phyloP scores from a whole-genome alignment of 73 alveolate species.

The Symbiodinium natans region DNA sequence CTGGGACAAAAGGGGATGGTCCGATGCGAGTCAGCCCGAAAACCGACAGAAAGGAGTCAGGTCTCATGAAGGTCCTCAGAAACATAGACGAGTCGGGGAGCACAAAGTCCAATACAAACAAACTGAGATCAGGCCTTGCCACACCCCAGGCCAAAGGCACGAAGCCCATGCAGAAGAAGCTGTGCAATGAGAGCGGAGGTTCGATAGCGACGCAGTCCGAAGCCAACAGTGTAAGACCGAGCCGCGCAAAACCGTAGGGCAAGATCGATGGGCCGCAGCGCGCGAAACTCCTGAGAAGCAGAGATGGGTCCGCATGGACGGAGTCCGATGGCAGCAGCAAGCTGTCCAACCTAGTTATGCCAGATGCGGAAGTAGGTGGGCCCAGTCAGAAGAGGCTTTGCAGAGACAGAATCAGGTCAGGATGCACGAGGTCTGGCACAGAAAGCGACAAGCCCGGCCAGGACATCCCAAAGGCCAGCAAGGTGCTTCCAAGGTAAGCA shows the following conservation, averaged over 20 bases:
- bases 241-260: constrained; percentile 37
- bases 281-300: not conserved
- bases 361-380: not conserved
- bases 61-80: not conserved
- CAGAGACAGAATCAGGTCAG: not conserved
- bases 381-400: not conserved
- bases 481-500: not conserved
- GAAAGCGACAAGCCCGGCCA: not conserved
- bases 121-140: not conserved
- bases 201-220: not conserved
- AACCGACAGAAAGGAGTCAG: not conserved
- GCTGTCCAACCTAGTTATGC: constrained; percentile 28
- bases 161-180: not conserved
- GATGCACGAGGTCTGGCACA: not conserved
- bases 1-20: not conserved
- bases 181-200: not conserved
- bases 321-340: constrained; percentile 19
- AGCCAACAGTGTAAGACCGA: not conserved
- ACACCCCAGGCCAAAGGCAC: constrained; percentile 6
- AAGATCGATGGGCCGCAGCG: not conserved
- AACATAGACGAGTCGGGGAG: not conserved
- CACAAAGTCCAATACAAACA: constrained; percentile 55
- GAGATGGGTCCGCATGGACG: constrained; percentile 3
- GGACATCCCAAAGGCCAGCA: constrained; percentile 27
- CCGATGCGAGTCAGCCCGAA: constrained; percentile 9